A percentile compares a stretch with the other conserved stretches of the same genome.
Evolutionary conservation across 2,329 filamentous ascomycete genomes (phyloP).

Genomic region (Aspergillus intermedius): DNA sequence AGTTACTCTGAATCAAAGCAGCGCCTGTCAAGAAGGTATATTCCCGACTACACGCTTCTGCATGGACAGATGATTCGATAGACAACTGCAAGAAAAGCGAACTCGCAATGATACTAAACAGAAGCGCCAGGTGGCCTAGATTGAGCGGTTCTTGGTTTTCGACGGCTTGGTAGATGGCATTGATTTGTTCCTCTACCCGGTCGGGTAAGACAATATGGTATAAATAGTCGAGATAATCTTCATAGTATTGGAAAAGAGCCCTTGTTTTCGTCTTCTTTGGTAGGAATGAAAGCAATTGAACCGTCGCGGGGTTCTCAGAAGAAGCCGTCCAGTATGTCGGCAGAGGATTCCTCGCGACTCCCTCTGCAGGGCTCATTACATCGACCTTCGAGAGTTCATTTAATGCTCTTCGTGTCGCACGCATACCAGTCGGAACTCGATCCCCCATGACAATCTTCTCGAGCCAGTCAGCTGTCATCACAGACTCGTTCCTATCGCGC

Average conservation of each 20-base stretch:
- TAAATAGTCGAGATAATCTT: conserved; percentile 26
- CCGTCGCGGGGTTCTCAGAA: conserved; percentile 14
- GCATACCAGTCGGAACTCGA: conserved; percentile 17
- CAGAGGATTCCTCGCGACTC: background rate
- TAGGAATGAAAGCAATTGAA: conserved; percentile 17
- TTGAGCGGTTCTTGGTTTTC: conserved; percentile 14
- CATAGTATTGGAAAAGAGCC: conserved; percentile 27
- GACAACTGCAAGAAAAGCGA: conserved; percentile 21
- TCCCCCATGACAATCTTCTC: conserved; percentile 25
- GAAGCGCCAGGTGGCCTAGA: conserved; percentile 23
- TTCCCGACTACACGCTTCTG: conserved; percentile 20
- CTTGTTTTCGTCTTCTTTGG: conserved; percentile 25
- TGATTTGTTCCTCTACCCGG: conserved; percentile 18
- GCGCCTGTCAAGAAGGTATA: conserved; percentile 24
- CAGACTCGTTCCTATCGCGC: conserved; percentile 12
- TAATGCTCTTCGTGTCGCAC: conserved; percentile 13
- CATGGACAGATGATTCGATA: conserved; percentile 12
- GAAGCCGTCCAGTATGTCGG: conserved; percentile 4
- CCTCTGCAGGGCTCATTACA: background rate
- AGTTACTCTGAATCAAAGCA: conserved; percentile 26
- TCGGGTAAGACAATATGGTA: conserved; percentile 31
- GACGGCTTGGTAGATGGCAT: conserved; percentile 23
- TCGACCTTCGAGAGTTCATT: background rate
- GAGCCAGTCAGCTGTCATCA: conserved; percentile 21
- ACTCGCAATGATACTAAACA: conserved; percentile 30